A percentile compares a stretch with the other conserved stretches of the same genome.
phyloP scores from a whole-genome alignment of 2,329 filamentous ascomycete species.

The Colletotrichum endophyticum region DNA sequence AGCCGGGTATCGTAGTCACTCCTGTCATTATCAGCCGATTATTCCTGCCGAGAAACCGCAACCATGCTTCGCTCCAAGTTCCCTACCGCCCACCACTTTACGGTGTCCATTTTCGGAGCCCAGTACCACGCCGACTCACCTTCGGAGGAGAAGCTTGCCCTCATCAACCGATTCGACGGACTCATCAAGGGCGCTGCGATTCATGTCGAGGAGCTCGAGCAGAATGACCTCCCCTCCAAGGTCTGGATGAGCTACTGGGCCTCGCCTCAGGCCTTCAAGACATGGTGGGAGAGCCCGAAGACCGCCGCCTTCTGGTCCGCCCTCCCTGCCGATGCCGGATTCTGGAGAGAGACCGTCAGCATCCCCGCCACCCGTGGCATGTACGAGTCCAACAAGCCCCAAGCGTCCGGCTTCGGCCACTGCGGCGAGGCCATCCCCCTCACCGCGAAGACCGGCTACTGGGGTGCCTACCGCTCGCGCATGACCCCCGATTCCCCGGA shows the following conservation, averaged over 20 bases:
- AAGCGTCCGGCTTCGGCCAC: slow-evolving; percentile 9
- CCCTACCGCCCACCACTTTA: slow-evolving; percentile 16
- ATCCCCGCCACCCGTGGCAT: slow-evolving; percentile 4
- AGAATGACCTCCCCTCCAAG: slow-evolving; percentile 16
- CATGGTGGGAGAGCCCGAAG: slow-evolving; percentile 12
- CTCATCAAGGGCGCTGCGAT: slow-evolving; percentile 12
- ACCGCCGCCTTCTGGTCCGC: slow-evolving; percentile 1
- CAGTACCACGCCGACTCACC: slow-evolving; percentile 15
- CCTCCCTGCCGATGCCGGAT: slow-evolving; percentile 1
- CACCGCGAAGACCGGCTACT: slow-evolving; percentile 14
- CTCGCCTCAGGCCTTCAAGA: slow-evolving; percentile 9
- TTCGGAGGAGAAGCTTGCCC: slow-evolving; percentile 3
- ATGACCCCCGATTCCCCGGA: slow-evolving; percentile 6
- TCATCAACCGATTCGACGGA: slow-evolving; percentile 2
- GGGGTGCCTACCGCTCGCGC: slow-evolving; percentile 17
- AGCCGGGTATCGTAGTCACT: not conserved
- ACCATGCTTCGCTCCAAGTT: slow-evolving; percentile 16
- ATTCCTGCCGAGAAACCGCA: not conserved
- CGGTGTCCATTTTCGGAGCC: slow-evolving; percentile 14
- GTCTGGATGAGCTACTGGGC: slow-evolving; percentile 19
- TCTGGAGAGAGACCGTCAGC: slow-evolving; percentile 17
- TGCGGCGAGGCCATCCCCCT: slow-evolving; percentile 13
- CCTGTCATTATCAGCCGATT: not conserved
- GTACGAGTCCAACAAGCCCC: slow-evolving; percentile 14
- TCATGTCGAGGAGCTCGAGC: slow-evolving; percentile 17